Conservation (phyloP, 495 filamentous ascomycete species). For the Hyaloscypha hepaticicola region DNA sequence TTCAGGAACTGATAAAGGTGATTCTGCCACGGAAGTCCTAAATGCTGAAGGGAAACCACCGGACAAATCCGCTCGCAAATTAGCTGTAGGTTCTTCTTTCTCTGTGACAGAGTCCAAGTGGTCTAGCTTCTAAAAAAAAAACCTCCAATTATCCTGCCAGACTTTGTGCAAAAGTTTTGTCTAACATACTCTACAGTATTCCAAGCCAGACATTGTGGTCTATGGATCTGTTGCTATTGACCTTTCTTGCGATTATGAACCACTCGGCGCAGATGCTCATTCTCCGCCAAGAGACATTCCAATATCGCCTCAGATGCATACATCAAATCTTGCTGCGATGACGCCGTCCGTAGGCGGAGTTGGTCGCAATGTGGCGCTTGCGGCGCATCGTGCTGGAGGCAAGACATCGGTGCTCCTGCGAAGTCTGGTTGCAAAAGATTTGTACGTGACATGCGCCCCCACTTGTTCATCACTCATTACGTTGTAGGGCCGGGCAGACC, state of each 20-base stretch:
- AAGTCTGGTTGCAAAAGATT: slow-evolving; percentile 74
- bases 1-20: no score
- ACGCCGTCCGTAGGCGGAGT: slow-evolving; percentile 87
- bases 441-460: slow-evolving; percentile 40
- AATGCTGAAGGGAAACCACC: not conserved
- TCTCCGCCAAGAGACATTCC: not conserved
- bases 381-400: slow-evolving; percentile 56
- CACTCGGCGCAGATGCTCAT: slow-evolving; percentile 28
- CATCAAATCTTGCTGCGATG: slow-evolving; percentile 84
- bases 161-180: not conserved
- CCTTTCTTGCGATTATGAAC: slow-evolving; percentile 74
- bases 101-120: no score
- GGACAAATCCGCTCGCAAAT: not conserved
- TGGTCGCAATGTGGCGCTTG: slow-evolving; percentile 86
- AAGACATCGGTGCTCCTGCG: slow-evolving; percentile 58
- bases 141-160: no score
- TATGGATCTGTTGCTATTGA: slow-evolving; percentile 90
- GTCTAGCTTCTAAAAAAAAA: no score
- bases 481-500: slow-evolving; percentile 58
- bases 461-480: slow-evolving; percentile 19
- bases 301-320: slow-evolving; percentile 59
- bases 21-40: no score
- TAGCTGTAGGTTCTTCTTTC: not conserved
- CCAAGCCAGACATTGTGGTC: slow-evolving; percentile 64
- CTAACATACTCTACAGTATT: not conserved